Percentiles rank a stretch among this genome's conserved stretches.
Evolutionary conservation across 1,284 basidiomycete species (phyloP).

Genomic region (Ustilago loliicola): DNA sequence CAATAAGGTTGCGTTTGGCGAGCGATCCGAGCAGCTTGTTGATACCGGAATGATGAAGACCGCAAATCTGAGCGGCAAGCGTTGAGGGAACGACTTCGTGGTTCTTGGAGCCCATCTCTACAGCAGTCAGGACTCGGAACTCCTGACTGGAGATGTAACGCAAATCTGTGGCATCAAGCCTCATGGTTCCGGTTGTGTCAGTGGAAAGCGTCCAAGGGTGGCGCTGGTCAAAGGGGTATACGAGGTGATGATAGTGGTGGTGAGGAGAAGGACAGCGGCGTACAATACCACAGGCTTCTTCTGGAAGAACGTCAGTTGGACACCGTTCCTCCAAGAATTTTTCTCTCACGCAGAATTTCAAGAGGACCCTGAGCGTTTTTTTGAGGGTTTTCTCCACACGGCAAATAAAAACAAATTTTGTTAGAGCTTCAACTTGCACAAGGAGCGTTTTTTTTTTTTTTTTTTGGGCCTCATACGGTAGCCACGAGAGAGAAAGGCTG

Average conservation of each 20-base stretch:
- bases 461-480: too few species aligned
- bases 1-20: conserved; percentile 90
- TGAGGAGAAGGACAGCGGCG: not conserved
- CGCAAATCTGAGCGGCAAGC: conserved; percentile 91
- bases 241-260: conserved; percentile 7
- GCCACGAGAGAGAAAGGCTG: not conserved
- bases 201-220: not conserved
- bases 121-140: conserved; percentile 92
- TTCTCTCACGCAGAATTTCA: not conserved
- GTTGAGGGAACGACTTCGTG: conserved; percentile 93
- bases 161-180: conserved; percentile 93
- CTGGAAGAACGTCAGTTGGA: conserved; percentile 3
- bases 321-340: not conserved
- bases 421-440: not conserved
- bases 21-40: conserved; percentile 92
- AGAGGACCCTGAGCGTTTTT: conserved; percentile 12
- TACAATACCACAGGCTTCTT: too few species aligned
- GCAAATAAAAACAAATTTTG: not conserved
- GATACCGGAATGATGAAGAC: conserved; percentile 88
- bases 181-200: conserved; percentile 74
- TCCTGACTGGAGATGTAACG: conserved; percentile 92
- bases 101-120: conserved; percentile 98
- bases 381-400: conserved; percentile 4
- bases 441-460: not conserved
- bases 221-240: conserved; percentile 10